Evolutionary conservation across 2,329 filamentous ascomycete species (phyloP).

Genomic region (Cercospora sp.): DNA sequence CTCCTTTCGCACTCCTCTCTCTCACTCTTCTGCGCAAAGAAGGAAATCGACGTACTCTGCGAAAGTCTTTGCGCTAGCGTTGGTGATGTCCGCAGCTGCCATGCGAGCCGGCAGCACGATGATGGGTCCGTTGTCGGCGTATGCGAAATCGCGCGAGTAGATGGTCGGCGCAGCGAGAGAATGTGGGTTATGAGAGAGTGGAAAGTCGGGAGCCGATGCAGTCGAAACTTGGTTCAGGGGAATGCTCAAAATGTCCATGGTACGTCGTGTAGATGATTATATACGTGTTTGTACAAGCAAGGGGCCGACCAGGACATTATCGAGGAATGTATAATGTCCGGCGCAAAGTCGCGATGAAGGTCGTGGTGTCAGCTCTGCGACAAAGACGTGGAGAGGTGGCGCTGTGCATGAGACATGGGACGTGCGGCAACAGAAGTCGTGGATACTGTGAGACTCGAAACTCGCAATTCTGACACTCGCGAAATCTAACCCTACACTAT

Average conservation of each 20-base stretch:
- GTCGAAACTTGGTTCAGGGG: conserved; percentile 17
- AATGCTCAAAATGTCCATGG: conserved; percentile 10
- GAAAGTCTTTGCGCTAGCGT: conserved; percentile 51
- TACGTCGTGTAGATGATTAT: conserved; percentile 8
- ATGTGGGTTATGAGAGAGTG: conserved; percentile 5
- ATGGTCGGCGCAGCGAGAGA: conserved; percentile 22
- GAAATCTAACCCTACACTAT: not conserved
- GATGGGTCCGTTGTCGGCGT: conserved; percentile 41
- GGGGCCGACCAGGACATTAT: conserved; percentile 14
- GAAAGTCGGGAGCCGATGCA: conserved; percentile 4
- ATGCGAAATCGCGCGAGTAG: conserved; percentile 47
- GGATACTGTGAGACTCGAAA: not conserved
- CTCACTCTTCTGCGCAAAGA: not conserved
- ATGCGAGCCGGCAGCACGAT: conserved; percentile 43
- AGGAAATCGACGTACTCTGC: conserved; percentile 51
- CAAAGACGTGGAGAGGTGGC: conserved; percentile 2
- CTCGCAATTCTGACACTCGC: not conserved
- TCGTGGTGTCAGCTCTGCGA: conserved; percentile 3
- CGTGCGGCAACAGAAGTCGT: conserved; percentile 1
- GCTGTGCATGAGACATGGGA: not conserved
- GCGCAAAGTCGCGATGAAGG: conserved; percentile 11
- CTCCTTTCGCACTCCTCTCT: not conserved
- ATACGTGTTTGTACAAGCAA: conserved; percentile 18
- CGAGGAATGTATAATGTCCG: conserved; percentile 17
- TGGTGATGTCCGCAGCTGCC: conserved; percentile 49